Percentiles rank a stretch among this genome's conserved stretches.
Evolutionary conservation across 768 basidiomycete genomes (phyloP).

Genomic region (Boletus eberwhitei): DNA sequence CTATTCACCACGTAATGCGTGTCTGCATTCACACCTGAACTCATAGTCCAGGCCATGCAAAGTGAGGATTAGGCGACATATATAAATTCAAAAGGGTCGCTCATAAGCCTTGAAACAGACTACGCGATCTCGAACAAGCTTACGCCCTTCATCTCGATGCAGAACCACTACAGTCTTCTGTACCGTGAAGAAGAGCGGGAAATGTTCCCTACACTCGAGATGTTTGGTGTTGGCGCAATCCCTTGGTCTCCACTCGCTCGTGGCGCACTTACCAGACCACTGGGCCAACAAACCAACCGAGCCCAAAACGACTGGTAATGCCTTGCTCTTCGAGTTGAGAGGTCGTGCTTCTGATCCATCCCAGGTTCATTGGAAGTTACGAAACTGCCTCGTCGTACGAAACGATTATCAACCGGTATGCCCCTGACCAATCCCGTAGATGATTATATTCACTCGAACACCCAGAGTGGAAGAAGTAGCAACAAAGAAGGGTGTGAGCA

Average conservation of each 20-base stretch:
- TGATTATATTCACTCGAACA: background rate
- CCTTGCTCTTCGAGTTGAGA: background rate
- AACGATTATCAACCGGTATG: constrained; percentile 27
- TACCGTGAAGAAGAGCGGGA: constrained; percentile 63
- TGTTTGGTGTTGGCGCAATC: constrained; percentile 43
- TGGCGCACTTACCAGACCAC: constrained; percentile 35
- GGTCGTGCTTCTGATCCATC: constrained; percentile 1
- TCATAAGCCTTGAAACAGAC: constrained; percentile 21
- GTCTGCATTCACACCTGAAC: constrained; percentile 2
- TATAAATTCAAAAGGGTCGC: background rate
- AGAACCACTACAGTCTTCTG: constrained; percentile 54
- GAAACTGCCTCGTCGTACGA: constrained; percentile 24
- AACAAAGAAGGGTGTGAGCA: constrained; percentile 34
- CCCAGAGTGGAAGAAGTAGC: constrained; percentile 41
- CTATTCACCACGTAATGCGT: background rate
- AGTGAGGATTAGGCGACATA: constrained; percentile 20
- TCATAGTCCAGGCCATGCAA: constrained; percentile 38
- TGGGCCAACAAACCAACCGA: constrained; percentile 29
- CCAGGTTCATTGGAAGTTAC: constrained; percentile 27
- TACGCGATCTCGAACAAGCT: constrained; percentile 42
- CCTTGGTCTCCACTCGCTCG: constrained; percentile 45
- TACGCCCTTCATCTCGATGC: constrained; percentile 62
- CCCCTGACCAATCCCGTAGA: background rate
- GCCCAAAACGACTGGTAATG: constrained; percentile 24
- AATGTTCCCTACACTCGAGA: constrained; percentile 51